Conservation (phyloP, 805 yeast genomes). For the Saccharomycopsis sp. region DNA sequence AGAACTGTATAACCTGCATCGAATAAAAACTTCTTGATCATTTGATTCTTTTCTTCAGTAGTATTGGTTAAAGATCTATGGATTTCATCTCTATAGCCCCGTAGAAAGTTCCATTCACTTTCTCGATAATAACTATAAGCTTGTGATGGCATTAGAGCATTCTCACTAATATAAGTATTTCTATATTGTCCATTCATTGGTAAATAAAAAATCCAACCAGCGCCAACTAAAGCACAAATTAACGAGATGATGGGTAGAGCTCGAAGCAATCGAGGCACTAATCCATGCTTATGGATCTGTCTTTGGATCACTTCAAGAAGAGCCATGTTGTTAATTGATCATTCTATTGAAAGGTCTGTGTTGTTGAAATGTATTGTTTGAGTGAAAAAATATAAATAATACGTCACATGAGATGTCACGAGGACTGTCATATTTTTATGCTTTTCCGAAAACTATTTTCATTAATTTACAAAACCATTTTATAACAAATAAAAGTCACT, state of each 20-base stretch:
- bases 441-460: too few relatives aligned
- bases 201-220: conserved; percentile 47
- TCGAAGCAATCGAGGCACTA: conserved; percentile 35
- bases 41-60: conserved; percentile 29
- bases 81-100: conserved; percentile 70
- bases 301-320: conserved; percentile 36
- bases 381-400: too few relatives aligned
- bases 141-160: conserved; percentile 95
- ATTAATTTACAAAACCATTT: too few relatives aligned
- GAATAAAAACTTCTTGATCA: conserved; percentile 48
- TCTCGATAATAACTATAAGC: conserved; percentile 88
- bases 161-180: conserved; percentile 81
- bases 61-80: conserved; percentile 25
- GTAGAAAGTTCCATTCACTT: conserved; percentile 82
- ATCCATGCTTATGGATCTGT: conserved; percentile 32
- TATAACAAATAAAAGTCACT: too few relatives aligned
- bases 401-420: too few relatives aligned
- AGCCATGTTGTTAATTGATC: conserved; percentile 31
- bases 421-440: too few relatives aligned
- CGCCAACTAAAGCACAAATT: conserved; percentile 34
- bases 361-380: too few relatives aligned
- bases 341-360: too few relatives aligned
- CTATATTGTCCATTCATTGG: conserved; percentile 81
- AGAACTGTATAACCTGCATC: conserved; percentile 66
- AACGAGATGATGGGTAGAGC: conserved; percentile 35